Conservation (phyloP, 2,329 filamentous ascomycete species). For the Stachybotrys elegans region DNA sequence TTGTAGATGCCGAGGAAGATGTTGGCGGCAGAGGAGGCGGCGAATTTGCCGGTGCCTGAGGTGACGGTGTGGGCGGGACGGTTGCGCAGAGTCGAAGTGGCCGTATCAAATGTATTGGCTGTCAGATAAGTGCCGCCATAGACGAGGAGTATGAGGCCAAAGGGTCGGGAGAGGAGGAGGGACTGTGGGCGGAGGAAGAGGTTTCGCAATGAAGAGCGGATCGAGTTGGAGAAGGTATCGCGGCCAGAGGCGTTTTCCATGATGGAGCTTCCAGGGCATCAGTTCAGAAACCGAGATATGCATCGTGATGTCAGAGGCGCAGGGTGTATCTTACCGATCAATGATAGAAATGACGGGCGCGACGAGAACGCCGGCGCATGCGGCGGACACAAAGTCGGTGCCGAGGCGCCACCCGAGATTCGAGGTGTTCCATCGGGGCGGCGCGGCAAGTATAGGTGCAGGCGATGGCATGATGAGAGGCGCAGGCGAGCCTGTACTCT, state of each 20-base stretch:
- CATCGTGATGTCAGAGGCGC: not conserved
- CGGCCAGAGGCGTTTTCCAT: constrained; percentile 78
- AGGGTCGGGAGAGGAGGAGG: constrained; percentile 60
- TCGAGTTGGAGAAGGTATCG: constrained; percentile 51
- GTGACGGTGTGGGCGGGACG: constrained; percentile 59
- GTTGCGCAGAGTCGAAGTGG: constrained; percentile 57
- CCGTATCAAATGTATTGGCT: constrained; percentile 82
- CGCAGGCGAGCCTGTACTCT: too few species aligned
- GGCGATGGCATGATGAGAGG: not conserved
- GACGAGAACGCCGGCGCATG: constrained; percentile 67
- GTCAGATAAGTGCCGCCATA: constrained; percentile 89
- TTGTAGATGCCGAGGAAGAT: constrained; percentile 85
- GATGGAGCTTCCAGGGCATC: constrained; percentile 63
- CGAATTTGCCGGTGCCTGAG: constrained; percentile 73
- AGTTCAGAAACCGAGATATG: constrained; percentile 13
- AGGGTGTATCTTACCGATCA: constrained; percentile 57
- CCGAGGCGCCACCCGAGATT: constrained; percentile 63
- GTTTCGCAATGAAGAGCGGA: constrained; percentile 51
- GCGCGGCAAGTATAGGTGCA: not conserved
- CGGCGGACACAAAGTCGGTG: constrained; percentile 64
- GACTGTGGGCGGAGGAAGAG: constrained; percentile 56
- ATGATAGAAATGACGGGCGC: constrained; percentile 84
- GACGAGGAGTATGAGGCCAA: constrained; percentile 64
- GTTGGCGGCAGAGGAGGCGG: constrained; percentile 75
- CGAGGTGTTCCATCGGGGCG: constrained; percentile 65